Percentiles rank a stretch among this genome's conserved stretches.
Conservation (phyloP, 192 early-diverging fungal genomes). For the Backusella sp. region DNA sequence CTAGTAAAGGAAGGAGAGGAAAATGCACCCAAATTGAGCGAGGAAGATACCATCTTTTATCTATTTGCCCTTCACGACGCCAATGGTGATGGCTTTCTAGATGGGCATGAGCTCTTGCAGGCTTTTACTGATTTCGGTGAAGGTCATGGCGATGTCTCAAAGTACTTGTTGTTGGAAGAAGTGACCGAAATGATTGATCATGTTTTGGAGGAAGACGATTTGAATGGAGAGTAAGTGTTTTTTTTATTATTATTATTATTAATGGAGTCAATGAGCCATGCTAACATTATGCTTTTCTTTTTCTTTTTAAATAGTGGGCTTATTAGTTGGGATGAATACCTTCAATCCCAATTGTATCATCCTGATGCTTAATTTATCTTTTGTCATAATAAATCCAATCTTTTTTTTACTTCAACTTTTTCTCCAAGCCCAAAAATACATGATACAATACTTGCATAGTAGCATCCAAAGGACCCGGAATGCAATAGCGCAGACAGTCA, state of each 20-base stretch:
- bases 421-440: conserved; percentile 23
- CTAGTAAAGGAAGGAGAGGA: conserved; percentile 10
- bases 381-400: neutral
- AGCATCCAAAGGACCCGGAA: conserved; percentile 55
- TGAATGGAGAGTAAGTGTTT: conserved; percentile 64
- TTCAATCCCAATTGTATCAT: conserved; percentile 52
- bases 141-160: conserved; percentile 25
- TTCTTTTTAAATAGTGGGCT: conserved; percentile 37
- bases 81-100: conserved; percentile 71
- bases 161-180: conserved; percentile 41
- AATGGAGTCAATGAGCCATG: neutral
- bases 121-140: conserved; percentile 50
- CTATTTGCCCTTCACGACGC: conserved; percentile 72
- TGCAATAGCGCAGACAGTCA: conserved; percentile 56
- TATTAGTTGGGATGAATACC: conserved; percentile 60
- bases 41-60: conserved; percentile 64
- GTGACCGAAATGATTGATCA: conserved; percentile 70
- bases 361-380: conserved; percentile 5
- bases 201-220: conserved; percentile 74
- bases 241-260: too few species aligned
- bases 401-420: neutral
- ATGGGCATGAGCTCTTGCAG: conserved; percentile 73
- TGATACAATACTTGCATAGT: conserved; percentile 40
- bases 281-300: neutral
- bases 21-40: conserved; percentile 38